Evolutionary conservation across 495 filamentous ascomycete genomes (phyloP).

Genomic region (Bathelium albidoporum): DNA sequence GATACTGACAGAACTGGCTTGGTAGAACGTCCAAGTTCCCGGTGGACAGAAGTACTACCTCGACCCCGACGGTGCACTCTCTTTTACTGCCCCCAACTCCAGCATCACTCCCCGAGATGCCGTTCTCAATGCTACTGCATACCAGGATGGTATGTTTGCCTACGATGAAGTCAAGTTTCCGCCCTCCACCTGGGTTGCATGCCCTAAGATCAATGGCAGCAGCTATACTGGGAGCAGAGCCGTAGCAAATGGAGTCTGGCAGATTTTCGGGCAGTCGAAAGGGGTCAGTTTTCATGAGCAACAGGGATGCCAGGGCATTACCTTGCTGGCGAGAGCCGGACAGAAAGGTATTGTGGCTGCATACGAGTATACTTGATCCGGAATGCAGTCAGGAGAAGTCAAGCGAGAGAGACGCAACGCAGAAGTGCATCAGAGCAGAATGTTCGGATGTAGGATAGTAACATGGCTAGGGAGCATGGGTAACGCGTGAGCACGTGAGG

Average conservation of each 20-base stretch:
- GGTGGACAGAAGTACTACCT: slow-evolving; percentile 9
- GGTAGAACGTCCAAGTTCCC: slow-evolving; percentile 3
- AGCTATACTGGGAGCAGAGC: background rate
- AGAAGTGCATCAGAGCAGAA: background rate
- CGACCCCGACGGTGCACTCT: slow-evolving; percentile 6
- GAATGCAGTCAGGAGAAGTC: background rate
- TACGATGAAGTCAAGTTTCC: background rate
- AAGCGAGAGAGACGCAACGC: background rate
- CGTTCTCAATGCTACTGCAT: background rate
- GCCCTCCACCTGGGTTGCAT: background rate
- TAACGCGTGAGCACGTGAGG: slow-evolving; percentile 2
- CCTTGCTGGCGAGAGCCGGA: background rate
- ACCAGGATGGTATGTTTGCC: background rate
- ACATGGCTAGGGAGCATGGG: background rate
- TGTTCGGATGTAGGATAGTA: background rate
- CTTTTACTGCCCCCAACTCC: background rate
- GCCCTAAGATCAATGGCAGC: background rate
- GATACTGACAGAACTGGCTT: background rate
- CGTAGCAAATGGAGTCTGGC: background rate
- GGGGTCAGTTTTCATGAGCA: background rate
- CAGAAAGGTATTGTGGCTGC: background rate
- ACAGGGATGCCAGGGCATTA: background rate
- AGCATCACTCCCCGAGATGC: background rate
- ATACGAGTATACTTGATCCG: slow-evolving; percentile 5
- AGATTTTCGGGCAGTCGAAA: slow-evolving; percentile 1